These are phyloP conservation scores for Geranium incanum DNA, from an alignment of 441 rosid species.

Conservation along the genomic window DNA sequence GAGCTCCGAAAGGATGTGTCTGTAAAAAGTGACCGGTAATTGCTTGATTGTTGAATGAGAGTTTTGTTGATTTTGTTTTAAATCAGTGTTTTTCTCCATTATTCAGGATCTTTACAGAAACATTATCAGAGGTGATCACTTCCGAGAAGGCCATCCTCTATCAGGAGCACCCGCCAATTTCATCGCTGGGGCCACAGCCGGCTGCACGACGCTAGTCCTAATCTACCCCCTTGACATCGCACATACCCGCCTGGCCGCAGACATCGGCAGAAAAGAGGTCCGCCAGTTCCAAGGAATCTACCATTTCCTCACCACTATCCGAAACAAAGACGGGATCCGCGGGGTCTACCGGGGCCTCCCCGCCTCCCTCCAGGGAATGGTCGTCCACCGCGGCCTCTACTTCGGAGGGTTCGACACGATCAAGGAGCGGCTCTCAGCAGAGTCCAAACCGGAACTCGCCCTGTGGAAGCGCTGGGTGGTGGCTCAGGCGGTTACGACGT, in stretches of 20 bases:
- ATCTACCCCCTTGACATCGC: slow-evolving; percentile 91
- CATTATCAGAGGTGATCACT: slow-evolving; percentile 49
- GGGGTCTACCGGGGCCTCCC: slow-evolving; percentile 86
- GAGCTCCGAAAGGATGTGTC: too few species aligned
- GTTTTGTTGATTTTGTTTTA: too few species aligned
- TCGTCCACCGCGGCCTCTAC: slow-evolving; percentile 74
- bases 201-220: slow-evolving; percentile 67
- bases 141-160: slow-evolving; percentile 35
- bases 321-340: slow-evolving; percentile 56
- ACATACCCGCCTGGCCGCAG: slow-evolving; percentile 88
- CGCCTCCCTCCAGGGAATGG: slow-evolving; percentile 80
- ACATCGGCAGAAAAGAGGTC: slow-evolving; percentile 61
- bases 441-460: slow-evolving; percentile 45
- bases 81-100: slow-evolving; percentile 3
- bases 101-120: slow-evolving; percentile 69
- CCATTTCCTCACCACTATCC: slow-evolving; percentile 71
- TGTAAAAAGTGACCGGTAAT: too few species aligned
- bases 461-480: slow-evolving; percentile 84
- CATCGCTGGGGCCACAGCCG: slow-evolving; percentile 84
- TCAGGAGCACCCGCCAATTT: slow-evolving; percentile 77
- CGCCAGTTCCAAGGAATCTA: slow-evolving; percentile 73
- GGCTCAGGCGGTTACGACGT: slow-evolving; percentile 87
- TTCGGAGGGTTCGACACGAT: slow-evolving; percentile 89
- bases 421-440: slow-evolving; percentile 60
- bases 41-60: too few species aligned